Evolutionary conservation across 805 yeast species (phyloP), one percentile per base, ranked within the genome.

Genomic region (Suhomyces kilbournensis): DNA sequence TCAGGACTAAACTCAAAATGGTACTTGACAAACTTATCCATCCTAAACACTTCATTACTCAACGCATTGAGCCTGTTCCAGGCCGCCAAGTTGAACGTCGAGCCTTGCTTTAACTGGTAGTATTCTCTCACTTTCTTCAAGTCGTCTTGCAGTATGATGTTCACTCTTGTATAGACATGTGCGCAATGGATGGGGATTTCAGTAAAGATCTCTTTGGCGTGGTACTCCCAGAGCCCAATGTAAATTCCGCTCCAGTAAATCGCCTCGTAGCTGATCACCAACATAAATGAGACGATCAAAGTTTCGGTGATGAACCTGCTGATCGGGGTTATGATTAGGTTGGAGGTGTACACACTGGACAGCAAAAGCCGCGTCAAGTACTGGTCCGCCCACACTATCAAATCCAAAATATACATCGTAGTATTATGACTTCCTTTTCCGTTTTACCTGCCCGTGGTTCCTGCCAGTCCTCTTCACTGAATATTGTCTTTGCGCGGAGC

Each of bases 1-100:
- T 86, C 92, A 0, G 96, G 94, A 28, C 88, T 82, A 67, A 89
- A 89, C 63, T 88, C 96, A 58, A 87, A 77, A 65, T 87, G 88
- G 63, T 84, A 88, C 23, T 72, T 73, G 30, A 86, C 62, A 50
- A 51, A 67, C 30, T 57, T 48, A n/a, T 59, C 52, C 48, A 60
- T 49, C 9, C 56, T 53, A 52, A 69, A 68, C 4, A 65, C 48
- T 3, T 54, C 52, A 15, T 48, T 30, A 14, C 63, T 59, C 19
- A 56, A 19, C 17, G 60, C 50, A 20, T 60, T 55, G 43, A 63
- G 50, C 26, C 49, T 56, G 46, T 55, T 62, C 66, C 65, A 65
- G 47, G 55, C 58, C 51, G 59, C 55, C 3, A 69, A 44, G 48
- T 65, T 69, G 51, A 56, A 68, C 28, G 63, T 63, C 6, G 68